Conservation (phyloP, 352 stramenopile species). For the Pythium biforme region DNA sequence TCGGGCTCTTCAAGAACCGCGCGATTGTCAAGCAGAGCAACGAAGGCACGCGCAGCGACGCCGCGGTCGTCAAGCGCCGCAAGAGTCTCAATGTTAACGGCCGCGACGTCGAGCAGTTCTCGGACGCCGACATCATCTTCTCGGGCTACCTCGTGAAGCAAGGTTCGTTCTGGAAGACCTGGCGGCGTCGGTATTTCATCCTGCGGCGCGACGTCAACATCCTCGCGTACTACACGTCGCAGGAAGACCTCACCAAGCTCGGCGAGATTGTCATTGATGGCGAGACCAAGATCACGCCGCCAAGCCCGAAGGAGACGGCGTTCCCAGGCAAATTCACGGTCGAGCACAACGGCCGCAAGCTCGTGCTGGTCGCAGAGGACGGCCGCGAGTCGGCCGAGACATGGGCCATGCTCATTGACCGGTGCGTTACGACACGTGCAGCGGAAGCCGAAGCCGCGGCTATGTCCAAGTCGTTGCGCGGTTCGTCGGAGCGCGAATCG, state of each 20-base stretch:
- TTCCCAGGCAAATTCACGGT: constrained; percentile 70
- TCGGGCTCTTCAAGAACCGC: constrained; percentile 79
- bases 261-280: constrained; percentile 75
- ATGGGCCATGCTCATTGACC: constrained; percentile 66
- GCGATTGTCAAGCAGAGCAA: constrained; percentile 54
- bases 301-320: constrained; percentile 38
- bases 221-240: constrained; percentile 80
- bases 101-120: constrained; percentile 85
- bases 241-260: constrained; percentile 74
- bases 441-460: constrained; percentile 18
- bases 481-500: constrained; percentile 16
- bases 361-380: constrained; percentile 72
- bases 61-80: constrained; percentile 31
- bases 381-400: constrained; percentile 44
- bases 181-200: constrained; percentile 82
- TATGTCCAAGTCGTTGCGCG: constrained; percentile 10
- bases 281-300: constrained; percentile 50
- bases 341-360: constrained; percentile 59
- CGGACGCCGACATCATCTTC: constrained; percentile 78
- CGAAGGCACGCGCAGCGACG: constrained; percentile 26
- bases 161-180: constrained; percentile 88
- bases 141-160: constrained; percentile 82
- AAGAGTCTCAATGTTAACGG: constrained; percentile 71
- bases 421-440: constrained; percentile 41
- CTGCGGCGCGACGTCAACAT: constrained; percentile 69